A percentile compares a stretch with the other conserved stretches of the same genome.
Conservation (phyloP, 1,139 yeast genomes). For the Debaryomyces robertsiae region DNA sequence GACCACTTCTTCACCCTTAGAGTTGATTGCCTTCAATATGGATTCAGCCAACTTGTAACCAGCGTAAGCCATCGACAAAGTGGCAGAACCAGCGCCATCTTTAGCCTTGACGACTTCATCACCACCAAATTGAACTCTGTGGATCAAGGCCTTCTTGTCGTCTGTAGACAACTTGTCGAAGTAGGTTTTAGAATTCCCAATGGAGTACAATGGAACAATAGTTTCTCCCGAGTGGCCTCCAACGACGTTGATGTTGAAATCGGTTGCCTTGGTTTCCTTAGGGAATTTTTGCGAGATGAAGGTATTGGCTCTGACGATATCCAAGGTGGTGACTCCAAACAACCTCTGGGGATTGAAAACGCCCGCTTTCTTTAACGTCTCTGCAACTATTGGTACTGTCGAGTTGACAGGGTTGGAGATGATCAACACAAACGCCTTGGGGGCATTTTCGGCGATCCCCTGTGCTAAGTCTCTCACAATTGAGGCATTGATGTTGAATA, state of each 20-base stretch:
- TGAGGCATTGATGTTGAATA: constrained; percentile 96
- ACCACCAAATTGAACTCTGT: constrained; percentile 98
- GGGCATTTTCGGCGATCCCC: constrained; percentile 83
- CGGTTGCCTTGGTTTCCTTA: constrained; percentile 59
- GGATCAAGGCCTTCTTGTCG: constrained; percentile 69
- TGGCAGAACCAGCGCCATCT: constrained; percentile 98
- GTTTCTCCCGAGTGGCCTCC: constrained; percentile 99
- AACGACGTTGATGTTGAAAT: constrained; percentile 77
- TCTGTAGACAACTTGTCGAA: constrained; percentile 52
- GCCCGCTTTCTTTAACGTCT: constrained; percentile 82
- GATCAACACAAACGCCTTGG: constrained; percentile 84
- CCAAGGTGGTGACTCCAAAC: constrained; percentile 97
- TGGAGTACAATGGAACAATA: constrained; percentile 89
- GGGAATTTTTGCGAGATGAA: constrained; percentile 73
- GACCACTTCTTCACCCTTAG: constrained; percentile 56
- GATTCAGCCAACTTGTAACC: constrained; percentile 94
- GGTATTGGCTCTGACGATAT: constrained; percentile 90
- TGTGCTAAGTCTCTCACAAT: constrained; percentile 91
- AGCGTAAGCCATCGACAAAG: constrained; percentile 98
- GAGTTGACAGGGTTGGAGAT: constrained; percentile 98
- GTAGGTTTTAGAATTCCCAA: constrained; percentile 47
- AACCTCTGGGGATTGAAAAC: constrained; percentile 90
- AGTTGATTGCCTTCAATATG: constrained; percentile 67
- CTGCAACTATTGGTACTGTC: constrained; percentile 97
- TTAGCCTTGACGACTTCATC: constrained; percentile 98